These are phyloP conservation scores for Candida montana DNA, from an alignment of 805 yeast genomes.

Conservation along the genomic window DNA sequence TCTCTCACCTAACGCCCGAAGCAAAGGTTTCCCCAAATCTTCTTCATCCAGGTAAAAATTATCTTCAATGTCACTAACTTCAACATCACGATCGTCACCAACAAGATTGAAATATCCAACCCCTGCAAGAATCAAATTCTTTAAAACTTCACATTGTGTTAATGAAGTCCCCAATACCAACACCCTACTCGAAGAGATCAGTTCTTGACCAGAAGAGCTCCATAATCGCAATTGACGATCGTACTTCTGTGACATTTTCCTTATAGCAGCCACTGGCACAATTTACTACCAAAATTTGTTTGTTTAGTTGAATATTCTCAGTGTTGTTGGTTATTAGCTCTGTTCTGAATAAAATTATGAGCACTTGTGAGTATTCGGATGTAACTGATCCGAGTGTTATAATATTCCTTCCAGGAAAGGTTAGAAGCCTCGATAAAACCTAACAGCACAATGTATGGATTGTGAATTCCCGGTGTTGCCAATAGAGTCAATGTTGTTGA, in stretches of 20 bases:
- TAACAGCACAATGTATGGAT: too few relatives aligned
- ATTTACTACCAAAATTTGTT: too few relatives aligned
- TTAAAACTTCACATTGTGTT: slow-evolving; percentile 48
- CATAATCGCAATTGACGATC: slow-evolving; percentile 88
- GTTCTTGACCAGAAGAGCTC: slow-evolving; percentile 69
- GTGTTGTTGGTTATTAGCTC: too few relatives aligned
- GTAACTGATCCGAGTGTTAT: too few relatives aligned
- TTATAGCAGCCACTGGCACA: too few relatives aligned
- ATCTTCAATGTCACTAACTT: slow-evolving; percentile 40
- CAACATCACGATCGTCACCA: slow-evolving; percentile 37
- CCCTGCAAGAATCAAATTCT: slow-evolving; percentile 76
- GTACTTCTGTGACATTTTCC: slow-evolving; percentile 38
- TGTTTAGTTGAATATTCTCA: too few relatives aligned
- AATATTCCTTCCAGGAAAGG: too few relatives aligned
- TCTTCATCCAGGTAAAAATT: slow-evolving; percentile 56
- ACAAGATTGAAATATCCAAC: slow-evolving; percentile 60
- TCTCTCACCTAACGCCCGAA: slow-evolving; percentile 33
- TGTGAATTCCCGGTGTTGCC: too few relatives aligned
- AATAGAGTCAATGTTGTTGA: too few relatives aligned
- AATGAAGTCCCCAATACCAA: slow-evolving; percentile 4
- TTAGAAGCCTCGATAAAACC: too few relatives aligned
- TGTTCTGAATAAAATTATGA: too few relatives aligned
- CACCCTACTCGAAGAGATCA: slow-evolving; percentile 1
- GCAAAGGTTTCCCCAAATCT: slow-evolving; percentile 39
- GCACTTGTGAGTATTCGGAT: too few relatives aligned